phyloP scores from a whole-genome alignment of 192 early-diverging fungal species.

The Oehlia diaphana region DNA sequence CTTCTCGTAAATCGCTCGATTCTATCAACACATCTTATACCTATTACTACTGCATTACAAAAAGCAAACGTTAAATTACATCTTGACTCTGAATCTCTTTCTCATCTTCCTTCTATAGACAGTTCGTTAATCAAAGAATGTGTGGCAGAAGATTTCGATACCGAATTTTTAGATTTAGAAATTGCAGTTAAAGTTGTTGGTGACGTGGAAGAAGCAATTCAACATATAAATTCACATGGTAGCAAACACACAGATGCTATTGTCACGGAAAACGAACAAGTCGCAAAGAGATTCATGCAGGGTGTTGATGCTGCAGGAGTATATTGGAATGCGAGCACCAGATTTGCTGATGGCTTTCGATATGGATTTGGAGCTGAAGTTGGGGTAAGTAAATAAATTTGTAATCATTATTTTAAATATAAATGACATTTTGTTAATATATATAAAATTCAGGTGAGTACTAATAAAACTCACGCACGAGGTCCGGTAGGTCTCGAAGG shows the following conservation, averaged over 20 bases:
- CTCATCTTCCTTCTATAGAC: conserved; percentile 27
- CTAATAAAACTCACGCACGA: conserved; percentile 99
- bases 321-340: conserved; percentile 94
- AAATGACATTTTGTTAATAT: not conserved
- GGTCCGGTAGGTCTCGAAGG: conserved; percentile 98
- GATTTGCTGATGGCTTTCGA: conserved; percentile 98
- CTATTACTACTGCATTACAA: conserved; percentile 61
- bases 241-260: conserved; percentile 97
- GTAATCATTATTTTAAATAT: not conserved
- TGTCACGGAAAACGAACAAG: conserved; percentile 72
- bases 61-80: conserved; percentile 61
- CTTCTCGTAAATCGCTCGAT: conserved; percentile 75
- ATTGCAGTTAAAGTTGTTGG: conserved; percentile 82
- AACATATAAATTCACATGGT: conserved; percentile 92
- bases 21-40: conserved; percentile 40
- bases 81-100: conserved; percentile 55
- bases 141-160: conserved; percentile 72
- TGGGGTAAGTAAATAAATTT: conserved; percentile 56
- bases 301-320: conserved; percentile 96
- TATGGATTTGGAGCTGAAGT: conserved; percentile 99
- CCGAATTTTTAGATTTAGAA: conserved; percentile 87
- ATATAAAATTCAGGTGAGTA: conserved; percentile 60
- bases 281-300: conserved; percentile 85
- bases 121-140: conserved; percentile 33
- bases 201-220: conserved; percentile 76